phyloP scores from a whole-genome alignment of 306 rosid species.

The Rubus parviflorus region DNA sequence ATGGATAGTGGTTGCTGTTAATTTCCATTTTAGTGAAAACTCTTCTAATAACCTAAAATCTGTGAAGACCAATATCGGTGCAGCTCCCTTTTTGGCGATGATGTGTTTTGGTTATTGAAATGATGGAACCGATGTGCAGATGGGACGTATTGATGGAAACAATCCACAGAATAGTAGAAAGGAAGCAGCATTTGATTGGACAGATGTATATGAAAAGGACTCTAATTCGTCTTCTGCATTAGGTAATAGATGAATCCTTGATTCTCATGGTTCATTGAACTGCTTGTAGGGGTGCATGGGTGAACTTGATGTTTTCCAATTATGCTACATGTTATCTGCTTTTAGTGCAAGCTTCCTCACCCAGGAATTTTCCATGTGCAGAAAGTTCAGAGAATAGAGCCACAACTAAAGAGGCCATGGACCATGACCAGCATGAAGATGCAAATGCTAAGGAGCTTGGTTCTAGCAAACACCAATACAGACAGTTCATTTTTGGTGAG shows the following conservation, averaged over 20 bases:
- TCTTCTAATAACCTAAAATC: neutral
- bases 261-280: slow-evolving; percentile 5
- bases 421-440: slow-evolving; percentile 49
- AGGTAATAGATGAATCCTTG: slow-evolving; percentile 43
- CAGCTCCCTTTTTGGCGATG: neutral
- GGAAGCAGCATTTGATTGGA: slow-evolving; percentile 71
- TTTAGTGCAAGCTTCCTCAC: slow-evolving; percentile 23
- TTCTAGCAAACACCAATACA: slow-evolving; percentile 42
- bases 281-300: neutral
- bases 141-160: slow-evolving; percentile 91
- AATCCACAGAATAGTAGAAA: slow-evolving; percentile 59
- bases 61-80: neutral
- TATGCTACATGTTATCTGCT: slow-evolving; percentile 28
- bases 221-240: slow-evolving; percentile 36
- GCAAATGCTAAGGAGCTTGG: slow-evolving; percentile 47
- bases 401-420: slow-evolving; percentile 39
- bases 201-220: slow-evolving; percentile 64
- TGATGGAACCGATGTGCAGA: slow-evolving; percentile 47
- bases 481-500: slow-evolving; percentile 73
- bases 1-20: neutral
- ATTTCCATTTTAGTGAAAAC: neutral
- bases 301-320: slow-evolving; percentile 11
- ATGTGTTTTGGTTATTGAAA: slow-evolving; percentile 18
- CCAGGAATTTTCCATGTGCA: slow-evolving; percentile 30
- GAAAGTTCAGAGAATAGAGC: slow-evolving; percentile 48